Conservation (phyloP, 2,329 filamentous ascomycete genomes). For the Diaporthe sp. region DNA sequence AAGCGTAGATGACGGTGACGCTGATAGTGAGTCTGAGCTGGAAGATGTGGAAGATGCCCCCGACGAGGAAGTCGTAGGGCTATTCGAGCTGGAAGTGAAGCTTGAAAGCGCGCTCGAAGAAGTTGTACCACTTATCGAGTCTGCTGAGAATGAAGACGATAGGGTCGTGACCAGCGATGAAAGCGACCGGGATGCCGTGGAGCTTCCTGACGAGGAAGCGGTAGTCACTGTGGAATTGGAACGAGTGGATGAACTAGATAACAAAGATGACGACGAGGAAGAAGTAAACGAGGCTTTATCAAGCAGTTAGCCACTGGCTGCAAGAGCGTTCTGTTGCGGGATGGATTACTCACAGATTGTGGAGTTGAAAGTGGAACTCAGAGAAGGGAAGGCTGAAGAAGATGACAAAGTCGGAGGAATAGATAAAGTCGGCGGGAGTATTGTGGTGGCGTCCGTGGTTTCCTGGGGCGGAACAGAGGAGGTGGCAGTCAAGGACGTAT, state of each 20-base stretch:
- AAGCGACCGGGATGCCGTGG: constrained; percentile 20
- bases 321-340: background rate
- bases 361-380: constrained; percentile 41
- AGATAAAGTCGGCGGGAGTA: constrained; percentile 30
- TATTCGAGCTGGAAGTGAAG: constrained; percentile 24
- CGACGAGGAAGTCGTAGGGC: background rate
- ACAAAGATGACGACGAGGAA: constrained; percentile 28
- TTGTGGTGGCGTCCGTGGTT: constrained; percentile 42
- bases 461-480: constrained; percentile 9
- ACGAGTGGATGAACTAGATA: constrained; percentile 34
- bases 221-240: constrained; percentile 29
- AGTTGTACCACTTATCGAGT: constrained; percentile 30
- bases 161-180: constrained; percentile 47
- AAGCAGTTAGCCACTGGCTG: background rate
- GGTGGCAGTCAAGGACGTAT: constrained; percentile 39
- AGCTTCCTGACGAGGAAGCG: constrained; percentile 30
- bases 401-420: constrained; percentile 36
- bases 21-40: constrained; percentile 31
- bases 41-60: constrained; percentile 31
- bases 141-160: constrained; percentile 41
- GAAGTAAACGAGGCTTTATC: constrained; percentile 37
- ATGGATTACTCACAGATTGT: constrained; percentile 38
- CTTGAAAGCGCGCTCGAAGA: constrained; percentile 28
- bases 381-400: constrained; percentile 36
- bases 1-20: constrained; percentile 36